Conservation (phyloP, 1,139 yeast species). For the Scheffersomyces illinoinensis region DNA sequence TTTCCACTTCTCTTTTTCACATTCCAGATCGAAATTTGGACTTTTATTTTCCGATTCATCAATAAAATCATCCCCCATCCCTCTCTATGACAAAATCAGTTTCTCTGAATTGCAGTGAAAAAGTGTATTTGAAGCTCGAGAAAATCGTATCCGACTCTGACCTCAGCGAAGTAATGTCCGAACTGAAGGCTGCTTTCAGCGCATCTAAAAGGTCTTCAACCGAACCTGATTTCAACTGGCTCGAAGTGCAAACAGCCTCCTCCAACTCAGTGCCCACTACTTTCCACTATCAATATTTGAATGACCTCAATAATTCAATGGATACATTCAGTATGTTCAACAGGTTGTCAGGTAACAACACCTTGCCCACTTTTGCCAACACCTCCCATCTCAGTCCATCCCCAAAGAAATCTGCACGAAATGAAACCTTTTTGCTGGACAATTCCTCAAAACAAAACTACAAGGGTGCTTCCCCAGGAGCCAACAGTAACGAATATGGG, state of each 20-base stretch:
- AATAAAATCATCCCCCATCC: background rate
- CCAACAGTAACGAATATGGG: background rate
- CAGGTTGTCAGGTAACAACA: slow-evolving; percentile 8
- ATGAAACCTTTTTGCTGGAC: background rate
- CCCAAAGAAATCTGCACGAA: slow-evolving; percentile 6
- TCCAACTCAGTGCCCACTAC: slow-evolving; percentile 33
- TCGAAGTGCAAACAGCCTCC: slow-evolving; percentile 36
- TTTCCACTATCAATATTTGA: slow-evolving; percentile 34
- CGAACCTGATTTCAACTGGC: slow-evolving; percentile 11
- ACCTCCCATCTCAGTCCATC: slow-evolving; percentile 19
- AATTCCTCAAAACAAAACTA: background rate
- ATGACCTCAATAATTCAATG: slow-evolving; percentile 27
- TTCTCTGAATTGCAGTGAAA: background rate
- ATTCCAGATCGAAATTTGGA: background rate
- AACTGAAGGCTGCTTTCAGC: slow-evolving; percentile 7
- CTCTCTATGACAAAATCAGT: background rate
- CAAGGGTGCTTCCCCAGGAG: background rate
- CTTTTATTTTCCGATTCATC: background rate
- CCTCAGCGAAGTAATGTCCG: slow-evolving; percentile 2
- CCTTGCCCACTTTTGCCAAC: slow-evolving; percentile 21
- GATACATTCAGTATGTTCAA: slow-evolving; percentile 34
- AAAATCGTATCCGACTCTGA: slow-evolving; percentile 1
- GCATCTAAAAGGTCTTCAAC: background rate
- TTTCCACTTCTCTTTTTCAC: background rate
- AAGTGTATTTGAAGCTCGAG: background rate